Conservation (phyloP, 2,329 filamentous ascomycete genomes). For the Fusarium goolgardi region DNA sequence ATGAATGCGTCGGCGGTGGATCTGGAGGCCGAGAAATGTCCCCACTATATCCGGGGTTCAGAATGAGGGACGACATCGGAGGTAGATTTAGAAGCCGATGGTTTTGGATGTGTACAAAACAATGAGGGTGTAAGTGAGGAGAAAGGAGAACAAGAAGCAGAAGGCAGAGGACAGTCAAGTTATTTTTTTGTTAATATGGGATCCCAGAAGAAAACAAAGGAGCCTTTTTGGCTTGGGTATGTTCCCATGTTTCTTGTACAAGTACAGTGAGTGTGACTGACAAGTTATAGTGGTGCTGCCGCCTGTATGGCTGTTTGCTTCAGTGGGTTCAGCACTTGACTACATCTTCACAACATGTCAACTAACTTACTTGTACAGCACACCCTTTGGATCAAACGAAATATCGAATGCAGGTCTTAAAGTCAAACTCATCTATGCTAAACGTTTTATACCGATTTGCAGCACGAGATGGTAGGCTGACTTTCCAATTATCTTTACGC, state of each 20-base stretch:
- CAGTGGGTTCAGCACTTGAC: conserved; percentile 49
- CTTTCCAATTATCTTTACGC: accelerated
- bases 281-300: conserved; percentile 53
- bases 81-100: conserved; percentile 34
- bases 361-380: conserved; percentile 45
- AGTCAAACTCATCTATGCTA: conserved; percentile 56
- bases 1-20: conserved; percentile 23
- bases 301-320: conserved; percentile 60
- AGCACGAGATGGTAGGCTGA: conserved; percentile 52
- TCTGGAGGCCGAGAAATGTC: conserved; percentile 37
- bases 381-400: conserved; percentile 60
- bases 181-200: conserved; percentile 25
- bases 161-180: neutral
- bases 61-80: conserved; percentile 17
- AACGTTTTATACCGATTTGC: conserved; percentile 54
- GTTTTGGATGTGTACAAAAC: conserved; percentile 26
- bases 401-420: conserved; percentile 60
- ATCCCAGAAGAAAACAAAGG: conserved; percentile 46
- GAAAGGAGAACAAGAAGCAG: neutral
- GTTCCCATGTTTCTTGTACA: too few species aligned
- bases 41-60: conserved; percentile 36
- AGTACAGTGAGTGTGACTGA: neutral
- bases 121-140: neutral
- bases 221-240: conserved; percentile 60
- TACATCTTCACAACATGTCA: accelerated